Base-by-base conservation (phyloP, 2,329 filamentous ascomycete species). In the Microdochium paspali region DNA sequence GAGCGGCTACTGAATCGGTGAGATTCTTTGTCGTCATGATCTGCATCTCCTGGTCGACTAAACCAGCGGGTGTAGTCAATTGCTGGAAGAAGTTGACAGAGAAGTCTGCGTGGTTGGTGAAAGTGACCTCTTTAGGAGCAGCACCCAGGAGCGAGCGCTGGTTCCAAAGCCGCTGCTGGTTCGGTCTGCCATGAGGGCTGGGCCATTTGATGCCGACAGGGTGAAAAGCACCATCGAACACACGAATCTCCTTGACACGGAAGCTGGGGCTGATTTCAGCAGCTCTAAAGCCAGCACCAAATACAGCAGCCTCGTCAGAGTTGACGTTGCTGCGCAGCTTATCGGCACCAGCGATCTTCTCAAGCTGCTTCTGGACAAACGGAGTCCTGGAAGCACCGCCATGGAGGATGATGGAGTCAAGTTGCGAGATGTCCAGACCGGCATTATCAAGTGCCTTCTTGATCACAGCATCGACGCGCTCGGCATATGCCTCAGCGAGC, bases 241-340 rank as follows among this genome's bases (percentile, higher is more conserved):
- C 80, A 50, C 87, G 79, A 54, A 98, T 98, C 61, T 97, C 93
- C 76, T 97, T 98, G 62, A 98, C 93, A 51, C 90, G 85, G 81
- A 98, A 98, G 63, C 87, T 91, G 35, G 91, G 90, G 68, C 89
- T 96, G 49, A 98, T 76, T 56, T 88, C 82, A 46, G 93, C 93
- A 45, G 88, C 93, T 61, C 90, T 88, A 76, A 98, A 97, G 24
- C 86, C 90, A 47, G 93, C 91, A 57, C 93, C 93, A 65, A 97
- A 95, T 10, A 95, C 93, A 45, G 93, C 93, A 23, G 93, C 86
- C 68, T 98, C 93, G 59, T 98, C 93, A 10, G 91, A 87, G 69
- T 98, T 98, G 61, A 98, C 93, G 58, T 94, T 98, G 60, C 84
- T 86, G 54, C 90, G 85, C 50, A 98, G 75, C 72, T 95, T 96